These are phyloP conservation scores for Paulownia fortunei DNA, from an alignment of 257 asterid species.

Conservation along the genomic window DNA sequence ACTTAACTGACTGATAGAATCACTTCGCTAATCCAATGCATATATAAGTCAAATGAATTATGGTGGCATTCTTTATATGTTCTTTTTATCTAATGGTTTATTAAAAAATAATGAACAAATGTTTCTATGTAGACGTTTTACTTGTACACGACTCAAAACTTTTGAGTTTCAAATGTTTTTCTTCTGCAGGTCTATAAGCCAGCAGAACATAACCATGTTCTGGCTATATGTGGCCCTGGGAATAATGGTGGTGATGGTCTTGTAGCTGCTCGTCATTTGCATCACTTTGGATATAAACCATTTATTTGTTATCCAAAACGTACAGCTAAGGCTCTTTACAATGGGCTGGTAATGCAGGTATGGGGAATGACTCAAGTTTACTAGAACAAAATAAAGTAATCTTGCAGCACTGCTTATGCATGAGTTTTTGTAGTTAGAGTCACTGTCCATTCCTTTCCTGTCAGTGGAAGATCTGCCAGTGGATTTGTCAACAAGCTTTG, in stretches of 20 bases:
- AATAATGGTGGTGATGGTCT: slow-evolving; percentile 98
- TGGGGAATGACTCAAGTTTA: slow-evolving; percentile 19
- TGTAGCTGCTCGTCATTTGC: slow-evolving; percentile 96
- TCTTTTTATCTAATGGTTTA: neutral
- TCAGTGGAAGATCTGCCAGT: slow-evolving; percentile 74
- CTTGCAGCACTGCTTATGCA: slow-evolving; percentile 40
- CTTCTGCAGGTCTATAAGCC: slow-evolving; percentile 74
- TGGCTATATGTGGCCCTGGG: slow-evolving; percentile 92
- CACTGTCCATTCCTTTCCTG: slow-evolving; percentile 81
- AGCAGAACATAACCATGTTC: slow-evolving; percentile 63
- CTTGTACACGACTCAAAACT: slow-evolving; percentile 2
- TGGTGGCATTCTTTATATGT: neutral
- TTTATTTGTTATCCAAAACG: slow-evolving; percentile 86
- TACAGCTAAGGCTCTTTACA: slow-evolving; percentile 75
- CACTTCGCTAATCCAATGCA: neutral
- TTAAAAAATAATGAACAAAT: neutral
- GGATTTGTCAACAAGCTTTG: slow-evolving; percentile 76
- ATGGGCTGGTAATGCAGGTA: slow-evolving; percentile 92
- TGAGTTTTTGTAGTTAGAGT: slow-evolving; percentile 75
- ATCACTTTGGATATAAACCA: slow-evolving; percentile 85
- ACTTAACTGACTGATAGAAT: neutral
- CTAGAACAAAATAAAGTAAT: slow-evolving; percentile 8
- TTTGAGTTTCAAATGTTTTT: neutral
- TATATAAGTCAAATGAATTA: neutral
- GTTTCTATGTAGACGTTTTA: neutral